Evolutionary conservation across 306 rosid genomes (phyloP).

Genomic region (Pterocarpus macrocarpus): DNA sequence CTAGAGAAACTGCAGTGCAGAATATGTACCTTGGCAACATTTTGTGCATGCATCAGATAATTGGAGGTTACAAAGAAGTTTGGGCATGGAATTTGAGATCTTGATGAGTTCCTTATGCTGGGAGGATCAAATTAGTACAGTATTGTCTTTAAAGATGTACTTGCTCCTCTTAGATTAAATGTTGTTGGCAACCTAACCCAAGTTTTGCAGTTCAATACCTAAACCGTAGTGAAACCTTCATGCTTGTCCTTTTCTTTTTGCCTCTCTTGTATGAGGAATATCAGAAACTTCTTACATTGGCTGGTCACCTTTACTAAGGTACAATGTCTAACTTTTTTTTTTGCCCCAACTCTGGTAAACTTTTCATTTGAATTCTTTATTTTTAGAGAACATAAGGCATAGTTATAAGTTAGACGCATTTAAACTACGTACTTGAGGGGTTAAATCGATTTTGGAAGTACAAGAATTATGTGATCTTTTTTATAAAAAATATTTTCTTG

Average conservation of each 20-base stretch:
- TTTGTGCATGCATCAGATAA: slow-evolving; percentile 3
- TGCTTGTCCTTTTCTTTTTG: slow-evolving; percentile 21
- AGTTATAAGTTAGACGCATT: no score
- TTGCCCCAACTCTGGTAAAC: no score
- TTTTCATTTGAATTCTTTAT: not conserved
- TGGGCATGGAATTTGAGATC: not conserved
- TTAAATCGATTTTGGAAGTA: no score
- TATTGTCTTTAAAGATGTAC: slow-evolving; percentile 21
- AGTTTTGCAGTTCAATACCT: slow-evolving; percentile 36
- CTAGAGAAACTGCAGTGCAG: slow-evolving; percentile 64
- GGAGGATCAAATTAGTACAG: slow-evolving; percentile 22
- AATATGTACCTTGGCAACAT: slow-evolving; percentile 68
- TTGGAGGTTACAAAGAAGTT: not conserved
- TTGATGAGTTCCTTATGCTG: not conserved
- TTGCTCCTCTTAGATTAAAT: slow-evolving; percentile 2
- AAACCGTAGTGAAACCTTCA: slow-evolving; percentile 41
- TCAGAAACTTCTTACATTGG: not conserved
- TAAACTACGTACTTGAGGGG: no score
- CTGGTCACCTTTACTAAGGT: not conserved
- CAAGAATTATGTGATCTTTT: no score
- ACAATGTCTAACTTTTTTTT: no score
- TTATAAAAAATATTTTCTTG: no score
- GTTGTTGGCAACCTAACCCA: slow-evolving; percentile 61
- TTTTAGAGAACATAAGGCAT: no score
- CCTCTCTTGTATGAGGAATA: not conserved